Evolutionary conservation across 2,329 filamentous ascomycete genomes (phyloP), one percentile per base, ranked within the genome.

Genomic region (Arthroderma sp.): DNA sequence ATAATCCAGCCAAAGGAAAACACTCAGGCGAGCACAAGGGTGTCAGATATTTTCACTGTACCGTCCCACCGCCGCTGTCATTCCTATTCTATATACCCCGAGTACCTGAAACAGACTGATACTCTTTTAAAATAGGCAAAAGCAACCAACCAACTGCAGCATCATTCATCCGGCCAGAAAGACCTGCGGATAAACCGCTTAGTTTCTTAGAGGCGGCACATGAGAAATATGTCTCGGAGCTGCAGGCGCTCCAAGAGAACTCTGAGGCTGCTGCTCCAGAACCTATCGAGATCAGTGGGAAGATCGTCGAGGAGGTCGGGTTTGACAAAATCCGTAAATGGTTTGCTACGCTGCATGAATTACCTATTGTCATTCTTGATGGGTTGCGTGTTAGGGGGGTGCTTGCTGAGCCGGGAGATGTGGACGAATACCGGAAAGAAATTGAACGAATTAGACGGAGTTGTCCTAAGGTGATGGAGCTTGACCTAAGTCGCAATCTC

Each of bases 281-380:
- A 41, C 70, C 77, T 40, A 82, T 94, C 50, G 66, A 82, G 72
- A 72, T 94, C 70, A 66, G 84, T 64, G 72, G 74, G 33, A 96
- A 96, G 65, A 75, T 88, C 11, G 89, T 86, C 4, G 83, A 96
- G 66, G 89, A 96, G 66, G 78, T 96, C 31, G 91, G 91, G 29
- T 96, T 96, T 54, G 87, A 94, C 54, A 95, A 95, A 70, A 86
- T 95, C 53, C 78, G 83, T 37, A 75, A 75, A 52, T 78, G 88
- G 63, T 80, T 93, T 56, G 82, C 87, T 4, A 56, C 82, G 57
- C 70, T 96, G 30, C 70, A 81, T 44, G 84, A 91, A 55, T 72
- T 96, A 48, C 81, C 75, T 53, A 80, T 88, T 45, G 80, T 93
- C 41, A 77, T 96, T 34, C 70, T 98, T 5, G 88, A 96, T 64